Evolutionary conservation across 768 basidiomycete species (phyloP).

Genomic region (Tylopilus balloui): DNA sequence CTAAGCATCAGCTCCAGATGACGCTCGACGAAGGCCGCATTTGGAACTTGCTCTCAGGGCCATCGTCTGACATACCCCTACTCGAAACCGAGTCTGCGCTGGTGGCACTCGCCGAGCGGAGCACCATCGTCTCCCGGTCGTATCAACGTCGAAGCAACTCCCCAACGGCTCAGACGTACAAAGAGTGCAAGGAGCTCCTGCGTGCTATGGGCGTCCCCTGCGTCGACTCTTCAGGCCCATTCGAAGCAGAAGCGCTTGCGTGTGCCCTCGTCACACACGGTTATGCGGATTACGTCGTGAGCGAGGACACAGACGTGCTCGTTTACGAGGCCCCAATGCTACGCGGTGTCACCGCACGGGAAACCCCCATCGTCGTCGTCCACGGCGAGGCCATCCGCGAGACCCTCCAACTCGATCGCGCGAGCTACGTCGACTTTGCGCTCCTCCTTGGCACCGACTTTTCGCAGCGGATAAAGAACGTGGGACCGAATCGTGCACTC

Average conservation of each 20-base stretch:
- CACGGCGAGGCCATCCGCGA: constrained; percentile 59
- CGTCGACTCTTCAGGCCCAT: constrained; percentile 60
- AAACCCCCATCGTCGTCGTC: constrained; percentile 57
- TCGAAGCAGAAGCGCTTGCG: constrained; percentile 85
- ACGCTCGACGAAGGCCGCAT: constrained; percentile 56
- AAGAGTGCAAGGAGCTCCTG: constrained; percentile 65
- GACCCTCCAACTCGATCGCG: constrained; percentile 51
- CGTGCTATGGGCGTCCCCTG: constrained; percentile 80
- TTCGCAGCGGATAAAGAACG: constrained; percentile 73
- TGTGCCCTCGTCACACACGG: constrained; percentile 72
- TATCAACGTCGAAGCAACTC: constrained; percentile 58
- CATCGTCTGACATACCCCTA: constrained; percentile 8
- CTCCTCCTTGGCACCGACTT: constrained; percentile 91
- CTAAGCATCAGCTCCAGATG: constrained; percentile 59
- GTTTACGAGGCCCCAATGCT: constrained; percentile 79
- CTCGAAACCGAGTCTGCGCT: constrained; percentile 22
- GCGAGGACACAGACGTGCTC: constrained; percentile 87
- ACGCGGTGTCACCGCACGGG: constrained; percentile 64
- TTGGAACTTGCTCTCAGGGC: constrained; percentile 45
- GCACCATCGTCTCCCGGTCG: constrained; percentile 55
- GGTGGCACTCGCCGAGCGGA: constrained; percentile 44
- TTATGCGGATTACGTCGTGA: constrained; percentile 80
- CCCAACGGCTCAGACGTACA: constrained; percentile 64
- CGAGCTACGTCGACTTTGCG: constrained; percentile 75
- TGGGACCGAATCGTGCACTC: constrained; percentile 76